Conservation (phyloP, 1,139 yeast species). For the Kodamaea fungicola region DNA sequence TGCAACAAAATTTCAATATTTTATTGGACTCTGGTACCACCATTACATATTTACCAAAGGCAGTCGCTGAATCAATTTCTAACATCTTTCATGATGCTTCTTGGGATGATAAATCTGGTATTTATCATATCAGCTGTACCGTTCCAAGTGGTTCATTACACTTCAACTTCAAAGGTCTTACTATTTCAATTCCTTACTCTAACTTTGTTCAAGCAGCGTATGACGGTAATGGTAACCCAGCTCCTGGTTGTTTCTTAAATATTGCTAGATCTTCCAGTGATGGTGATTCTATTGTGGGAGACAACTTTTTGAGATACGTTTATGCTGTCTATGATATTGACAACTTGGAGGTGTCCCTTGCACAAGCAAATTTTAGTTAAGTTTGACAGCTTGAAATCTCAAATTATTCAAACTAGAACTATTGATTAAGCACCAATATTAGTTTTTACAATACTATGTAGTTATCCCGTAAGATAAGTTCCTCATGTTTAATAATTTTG, state of each 20-base stretch:
- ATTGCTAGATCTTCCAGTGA: neutral
- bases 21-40: conserved; percentile 71
- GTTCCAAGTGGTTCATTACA: neutral
- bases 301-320: conserved; percentile 27
- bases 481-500: too few species aligned
- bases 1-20: conserved; percentile 28
- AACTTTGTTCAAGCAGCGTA: conserved; percentile 2
- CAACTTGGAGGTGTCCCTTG: conserved; percentile 21
- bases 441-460: too few species aligned
- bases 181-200: conserved; percentile 1
- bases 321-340: conserved; percentile 28
- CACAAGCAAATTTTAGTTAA: conserved; percentile 14
- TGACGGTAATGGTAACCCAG: neutral
- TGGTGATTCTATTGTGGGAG: conserved; percentile 18
- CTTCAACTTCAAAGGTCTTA: neutral
- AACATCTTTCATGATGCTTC: neutral
- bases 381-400: too few species aligned
- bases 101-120: neutral
- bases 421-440: too few species aligned
- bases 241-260: neutral
- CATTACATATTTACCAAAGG: conserved; percentile 48
- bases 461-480: too few species aligned
- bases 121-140: conserved; percentile 4
- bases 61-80: conserved; percentile 36
- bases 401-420: too few species aligned